Conservation (phyloP, 306 rosid species). For the Ziziphus jujuba region DNA sequence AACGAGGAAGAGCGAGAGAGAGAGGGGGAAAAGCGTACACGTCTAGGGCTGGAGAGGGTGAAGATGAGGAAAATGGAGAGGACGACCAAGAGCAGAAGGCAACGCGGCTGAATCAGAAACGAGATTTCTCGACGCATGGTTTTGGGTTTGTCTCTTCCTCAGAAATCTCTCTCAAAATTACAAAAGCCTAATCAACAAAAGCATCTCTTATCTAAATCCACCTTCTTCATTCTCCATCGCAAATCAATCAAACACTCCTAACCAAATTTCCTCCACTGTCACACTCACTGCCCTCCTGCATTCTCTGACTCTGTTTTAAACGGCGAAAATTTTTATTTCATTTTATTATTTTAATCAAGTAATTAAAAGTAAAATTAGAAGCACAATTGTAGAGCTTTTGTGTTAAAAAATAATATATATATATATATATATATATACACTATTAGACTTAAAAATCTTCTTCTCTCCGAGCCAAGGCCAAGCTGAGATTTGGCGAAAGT, state of each 20-base stretch:
- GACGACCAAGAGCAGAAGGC: constrained; percentile 42
- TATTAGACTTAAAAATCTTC: too few species aligned
- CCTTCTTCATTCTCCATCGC: constrained; percentile 3
- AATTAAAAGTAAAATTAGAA: too few species aligned
- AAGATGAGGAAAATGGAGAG: constrained; percentile 43
- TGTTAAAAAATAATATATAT: too few species aligned
- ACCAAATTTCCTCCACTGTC: constrained; percentile 13
- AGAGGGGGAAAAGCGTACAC: constrained; percentile 9
- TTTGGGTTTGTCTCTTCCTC: background rate
- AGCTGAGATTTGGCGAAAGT: too few species aligned
- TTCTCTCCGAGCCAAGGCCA: too few species aligned
- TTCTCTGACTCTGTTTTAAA: too few species aligned
- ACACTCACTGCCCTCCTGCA: constrained; percentile 9
- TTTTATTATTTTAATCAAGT: too few species aligned
- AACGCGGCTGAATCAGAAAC: constrained; percentile 52
- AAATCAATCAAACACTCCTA: too few species aligned
- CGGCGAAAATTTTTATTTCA: too few species aligned
- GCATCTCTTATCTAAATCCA: background rate
- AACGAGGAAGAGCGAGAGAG: background rate
- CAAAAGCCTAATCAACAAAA: constrained; percentile 7
- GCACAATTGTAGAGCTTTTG: too few species aligned
- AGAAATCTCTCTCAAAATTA: background rate
- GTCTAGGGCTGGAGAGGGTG: constrained; percentile 34
- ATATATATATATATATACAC: too few species aligned
- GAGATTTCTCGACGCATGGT: constrained; percentile 61